A percentile compares a stretch with the other conserved stretches of the same genome.
These are phyloP conservation scores for Penicillium nucicola DNA, from an alignment of 495 filamentous ascomycete species.

Conservation along the genomic window DNA sequence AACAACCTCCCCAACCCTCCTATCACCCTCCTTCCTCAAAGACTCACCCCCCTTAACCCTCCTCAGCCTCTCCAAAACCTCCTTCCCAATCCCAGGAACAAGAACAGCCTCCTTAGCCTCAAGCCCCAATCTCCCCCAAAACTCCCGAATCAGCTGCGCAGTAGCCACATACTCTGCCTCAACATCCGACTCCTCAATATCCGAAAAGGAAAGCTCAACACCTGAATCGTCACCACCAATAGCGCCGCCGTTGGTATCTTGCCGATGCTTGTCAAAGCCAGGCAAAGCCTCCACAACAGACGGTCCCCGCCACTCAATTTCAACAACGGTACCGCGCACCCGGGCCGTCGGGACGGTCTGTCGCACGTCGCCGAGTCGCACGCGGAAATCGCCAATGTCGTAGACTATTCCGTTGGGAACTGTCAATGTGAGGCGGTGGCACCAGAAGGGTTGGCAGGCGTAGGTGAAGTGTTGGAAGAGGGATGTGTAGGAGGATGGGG, in stretches of 20 bases:
- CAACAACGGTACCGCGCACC: conserved; percentile 40
- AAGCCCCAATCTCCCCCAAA: conserved; percentile 36
- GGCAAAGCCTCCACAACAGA: conserved; percentile 33
- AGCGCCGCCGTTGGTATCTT: not conserved
- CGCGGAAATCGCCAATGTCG: conserved; percentile 43
- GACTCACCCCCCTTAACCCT: conserved; percentile 10
- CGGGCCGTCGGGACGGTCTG: conserved; percentile 38
- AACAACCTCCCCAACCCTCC: conserved; percentile 5
- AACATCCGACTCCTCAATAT: conserved; percentile 37
- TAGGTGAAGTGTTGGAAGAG: conserved; percentile 45
- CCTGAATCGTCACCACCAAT: conserved; percentile 21
- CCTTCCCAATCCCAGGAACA: conserved; percentile 40
- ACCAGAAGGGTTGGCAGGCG: conserved; percentile 46
- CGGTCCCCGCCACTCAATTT: conserved; percentile 43
- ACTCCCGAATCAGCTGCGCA: conserved; percentile 40
- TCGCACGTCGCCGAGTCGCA: conserved; percentile 44
- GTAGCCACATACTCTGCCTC: conserved; percentile 41
- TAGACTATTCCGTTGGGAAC: conserved; percentile 42
- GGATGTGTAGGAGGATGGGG: conserved; percentile 26
- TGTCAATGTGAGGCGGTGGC: conserved; percentile 36
- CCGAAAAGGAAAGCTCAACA: conserved; percentile 28
- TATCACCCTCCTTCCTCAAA: not conserved
- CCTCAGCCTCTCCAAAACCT: conserved; percentile 32
- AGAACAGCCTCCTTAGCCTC: conserved; percentile 41
- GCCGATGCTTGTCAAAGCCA: not conserved